A percentile compares a stretch with the other conserved stretches of the same genome.
phyloP scores from a whole-genome alignment of 2,329 filamentous ascomycete genomes.

The Gnomoniopsis smithogilvyi region DNA sequence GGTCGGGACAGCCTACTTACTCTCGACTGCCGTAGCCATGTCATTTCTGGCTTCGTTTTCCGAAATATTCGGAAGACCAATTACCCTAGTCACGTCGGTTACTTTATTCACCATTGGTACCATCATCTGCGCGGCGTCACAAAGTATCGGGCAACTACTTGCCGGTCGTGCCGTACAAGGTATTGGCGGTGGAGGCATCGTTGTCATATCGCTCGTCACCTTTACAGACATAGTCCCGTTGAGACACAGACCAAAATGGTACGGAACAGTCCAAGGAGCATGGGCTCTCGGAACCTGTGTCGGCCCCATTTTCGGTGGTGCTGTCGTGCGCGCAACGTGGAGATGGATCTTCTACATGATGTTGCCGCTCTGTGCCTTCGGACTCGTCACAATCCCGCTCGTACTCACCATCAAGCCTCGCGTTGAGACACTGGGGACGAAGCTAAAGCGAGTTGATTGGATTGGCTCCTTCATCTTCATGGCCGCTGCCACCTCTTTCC shows the following conservation, averaged over 20 bases:
- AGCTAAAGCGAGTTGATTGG: slow-evolving; percentile 41
- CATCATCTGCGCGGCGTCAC: slow-evolving; percentile 34
- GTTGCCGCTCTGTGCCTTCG: slow-evolving; percentile 39
- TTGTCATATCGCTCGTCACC: slow-evolving; percentile 37
- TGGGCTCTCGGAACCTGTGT: slow-evolving; percentile 39
- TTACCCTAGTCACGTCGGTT: slow-evolving; percentile 31
- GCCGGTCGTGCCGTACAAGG: slow-evolving; percentile 37
- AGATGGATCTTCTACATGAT: slow-evolving; percentile 48
- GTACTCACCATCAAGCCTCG: slow-evolving; percentile 38
- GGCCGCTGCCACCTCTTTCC: slow-evolving; percentile 38
- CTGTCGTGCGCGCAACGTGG: slow-evolving; percentile 37
- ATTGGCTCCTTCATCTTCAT: slow-evolving; percentile 44
- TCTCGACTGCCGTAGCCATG: slow-evolving; percentile 27
- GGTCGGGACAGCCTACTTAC: slow-evolving; percentile 27
- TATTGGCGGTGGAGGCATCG: slow-evolving; percentile 38
- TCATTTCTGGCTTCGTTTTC: slow-evolving; percentile 29
- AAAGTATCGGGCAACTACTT: slow-evolving; percentile 31
- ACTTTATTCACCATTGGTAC: slow-evolving; percentile 41
- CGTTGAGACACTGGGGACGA: slow-evolving; percentile 28
- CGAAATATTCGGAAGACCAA: slow-evolving; percentile 33
- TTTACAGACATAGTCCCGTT: slow-evolving; percentile 41
- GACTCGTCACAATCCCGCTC: slow-evolving; percentile 36
- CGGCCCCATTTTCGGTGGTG: slow-evolving; percentile 37
- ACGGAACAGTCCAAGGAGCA: slow-evolving; percentile 33
- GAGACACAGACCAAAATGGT: slow-evolving; percentile 38